A percentile compares a stretch with the other conserved stretches of the same genome.
Evolutionary conservation across 441 rosid genomes (phyloP).

Genomic region (Rhodomyrtus psidioides): DNA sequence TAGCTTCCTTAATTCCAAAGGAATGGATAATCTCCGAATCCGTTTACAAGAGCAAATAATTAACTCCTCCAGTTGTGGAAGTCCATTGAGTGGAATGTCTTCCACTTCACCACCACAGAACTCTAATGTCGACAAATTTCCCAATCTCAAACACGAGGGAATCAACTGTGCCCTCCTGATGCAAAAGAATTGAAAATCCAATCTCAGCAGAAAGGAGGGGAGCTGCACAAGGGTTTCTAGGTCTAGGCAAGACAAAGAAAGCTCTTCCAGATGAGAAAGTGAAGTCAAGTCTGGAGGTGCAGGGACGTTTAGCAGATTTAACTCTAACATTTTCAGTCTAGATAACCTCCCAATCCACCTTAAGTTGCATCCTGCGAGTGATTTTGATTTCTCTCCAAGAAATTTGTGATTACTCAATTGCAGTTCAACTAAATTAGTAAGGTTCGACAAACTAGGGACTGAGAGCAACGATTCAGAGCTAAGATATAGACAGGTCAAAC

Average conservation of each 20-base stretch:
- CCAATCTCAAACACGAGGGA: too few relatives aligned
- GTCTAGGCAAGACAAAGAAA: background rate
- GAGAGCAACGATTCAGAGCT: background rate
- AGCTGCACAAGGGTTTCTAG: background rate
- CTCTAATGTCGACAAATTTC: background rate
- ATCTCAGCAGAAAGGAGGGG: too few relatives aligned
- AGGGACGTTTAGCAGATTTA: background rate
- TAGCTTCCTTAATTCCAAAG: background rate
- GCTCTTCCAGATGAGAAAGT: background rate
- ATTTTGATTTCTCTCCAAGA: background rate
- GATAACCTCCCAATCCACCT: background rate
- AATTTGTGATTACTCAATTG: accelerated
- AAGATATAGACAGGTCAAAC: background rate
- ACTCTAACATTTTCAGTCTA: background rate
- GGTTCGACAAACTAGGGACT: background rate
- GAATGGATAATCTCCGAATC: background rate
- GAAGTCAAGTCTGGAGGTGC: background rate
- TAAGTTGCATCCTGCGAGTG: too few relatives aligned
- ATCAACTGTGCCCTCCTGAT: too few relatives aligned
- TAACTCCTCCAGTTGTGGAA: background rate
- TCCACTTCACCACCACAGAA: background rate
- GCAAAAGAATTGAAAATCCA: too few relatives aligned
- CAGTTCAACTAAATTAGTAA: background rate
- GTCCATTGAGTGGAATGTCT: background rate
- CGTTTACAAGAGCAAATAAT: accelerated